Evolutionary conservation across 768 basidiomycete genomes (phyloP).

Genomic region (Phylloporus scabripes): DNA sequence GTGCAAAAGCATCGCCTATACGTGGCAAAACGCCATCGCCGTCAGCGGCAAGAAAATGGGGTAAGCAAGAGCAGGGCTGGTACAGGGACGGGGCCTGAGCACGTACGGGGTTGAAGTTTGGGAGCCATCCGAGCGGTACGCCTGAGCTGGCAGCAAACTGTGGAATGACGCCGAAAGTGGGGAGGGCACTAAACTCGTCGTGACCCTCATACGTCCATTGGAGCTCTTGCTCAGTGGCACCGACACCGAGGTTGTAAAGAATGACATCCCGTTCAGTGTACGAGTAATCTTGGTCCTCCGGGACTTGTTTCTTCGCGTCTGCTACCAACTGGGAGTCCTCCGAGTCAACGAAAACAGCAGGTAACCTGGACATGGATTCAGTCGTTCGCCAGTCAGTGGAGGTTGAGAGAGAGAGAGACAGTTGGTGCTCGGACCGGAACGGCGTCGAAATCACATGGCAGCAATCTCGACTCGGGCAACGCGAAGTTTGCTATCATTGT

Average conservation of each 20-base stretch:
- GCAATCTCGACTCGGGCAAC: too few species aligned
- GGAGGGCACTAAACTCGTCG: conserved; percentile 79
- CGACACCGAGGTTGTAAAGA: conserved; percentile 92
- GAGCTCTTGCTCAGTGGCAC: conserved; percentile 88
- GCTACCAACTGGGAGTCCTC: conserved; percentile 81
- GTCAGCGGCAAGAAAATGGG: neutral
- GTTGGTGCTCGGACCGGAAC: too few species aligned
- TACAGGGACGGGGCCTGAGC: neutral
- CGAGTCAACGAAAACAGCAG: conserved; percentile 57
- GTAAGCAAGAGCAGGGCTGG: conserved; percentile 1
- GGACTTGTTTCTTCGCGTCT: conserved; percentile 65
- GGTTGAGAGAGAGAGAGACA: neutral
- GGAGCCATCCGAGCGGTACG: conserved; percentile 78
- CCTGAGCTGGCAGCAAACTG: conserved; percentile 72
- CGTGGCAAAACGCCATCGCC: neutral
- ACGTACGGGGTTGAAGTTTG: conserved; percentile 88
- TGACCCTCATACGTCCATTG: conserved; percentile 89
- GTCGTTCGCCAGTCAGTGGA: neutral
- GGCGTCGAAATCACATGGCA: neutral
- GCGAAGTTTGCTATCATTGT: too few species aligned
- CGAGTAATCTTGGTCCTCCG: conserved; percentile 53
- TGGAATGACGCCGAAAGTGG: conserved; percentile 94
- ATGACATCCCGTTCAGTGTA: conserved; percentile 91
- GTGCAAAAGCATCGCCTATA: conserved; percentile 90
- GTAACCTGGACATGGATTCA: conserved; percentile 34